phyloP scores from a whole-genome alignment of 148 eudicot genomes.

The Selenicereus undatus region DNA sequence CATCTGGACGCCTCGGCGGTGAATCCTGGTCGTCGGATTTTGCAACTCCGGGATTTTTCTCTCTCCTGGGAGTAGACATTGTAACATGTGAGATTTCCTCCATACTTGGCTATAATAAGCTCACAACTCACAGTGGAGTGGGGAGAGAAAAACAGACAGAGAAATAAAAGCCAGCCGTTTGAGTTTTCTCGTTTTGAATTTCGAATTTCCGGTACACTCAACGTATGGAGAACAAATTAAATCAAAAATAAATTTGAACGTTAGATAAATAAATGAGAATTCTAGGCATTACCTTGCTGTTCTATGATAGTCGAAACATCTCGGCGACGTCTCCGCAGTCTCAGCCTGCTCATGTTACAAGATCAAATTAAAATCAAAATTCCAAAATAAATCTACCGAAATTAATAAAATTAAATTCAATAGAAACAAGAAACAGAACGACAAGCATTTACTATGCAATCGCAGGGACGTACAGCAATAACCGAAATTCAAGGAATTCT shows the following conservation, averaged over 20 bases:
- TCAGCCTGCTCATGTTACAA: conserved; percentile 11
- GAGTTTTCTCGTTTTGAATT: conserved; percentile 30
- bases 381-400: not conserved
- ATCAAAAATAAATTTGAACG: not conserved
- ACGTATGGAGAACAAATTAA: conserved; percentile 16
- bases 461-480: conserved; percentile 1
- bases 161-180: conserved; percentile 7
- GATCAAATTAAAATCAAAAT: not conserved
- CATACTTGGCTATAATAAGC: not conserved
- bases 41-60: conserved; percentile 7
- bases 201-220: conserved; percentile 31
- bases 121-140: not conserved
- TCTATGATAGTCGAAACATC: not conserved
- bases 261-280: conserved; percentile 3
- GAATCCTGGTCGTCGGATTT: conserved; percentile 16
- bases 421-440: conserved; percentile 10
- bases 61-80: conserved; percentile 10
- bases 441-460: conserved; percentile 24
- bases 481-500: conserved; percentile 10
- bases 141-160: not conserved
- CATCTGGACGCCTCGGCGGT: not conserved
- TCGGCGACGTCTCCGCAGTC: conserved; percentile 19
- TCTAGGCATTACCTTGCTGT: conserved; percentile 20
- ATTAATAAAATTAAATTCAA: not conserved
- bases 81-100: not conserved